Percentiles rank a stretch among this genome's conserved stretches.
These are phyloP conservation scores for Vigna reflexopilosa DNA, from an alignment of 306 rosid genomes.

Conservation along the genomic window DNA sequence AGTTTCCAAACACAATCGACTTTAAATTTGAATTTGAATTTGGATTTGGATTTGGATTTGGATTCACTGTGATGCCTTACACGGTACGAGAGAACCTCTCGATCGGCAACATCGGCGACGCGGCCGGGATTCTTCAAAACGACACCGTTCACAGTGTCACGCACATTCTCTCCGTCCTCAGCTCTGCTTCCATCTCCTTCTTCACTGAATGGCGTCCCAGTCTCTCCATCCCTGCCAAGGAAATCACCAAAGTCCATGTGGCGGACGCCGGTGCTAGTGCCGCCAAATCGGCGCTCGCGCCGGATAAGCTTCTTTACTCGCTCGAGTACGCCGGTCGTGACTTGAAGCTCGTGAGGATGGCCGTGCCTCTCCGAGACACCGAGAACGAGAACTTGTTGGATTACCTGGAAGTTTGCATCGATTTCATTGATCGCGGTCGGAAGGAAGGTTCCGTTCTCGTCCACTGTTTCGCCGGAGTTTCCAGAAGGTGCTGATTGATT, in stretches of 20 bases:
- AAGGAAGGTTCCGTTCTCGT: conserved; percentile 89
- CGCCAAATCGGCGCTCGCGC: conserved; percentile 55
- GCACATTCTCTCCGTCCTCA: conserved; percentile 82
- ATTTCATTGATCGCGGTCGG: conserved; percentile 75
- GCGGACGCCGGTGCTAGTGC: conserved; percentile 36
- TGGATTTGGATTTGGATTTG: background rate
- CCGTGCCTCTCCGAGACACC: conserved; percentile 82
- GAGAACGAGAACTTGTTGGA: conserved; percentile 84
- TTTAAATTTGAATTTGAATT: background rate
- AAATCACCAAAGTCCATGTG: conserved; percentile 64
- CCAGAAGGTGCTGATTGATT: conserved; percentile 71
- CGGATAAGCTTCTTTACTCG: conserved; percentile 68
- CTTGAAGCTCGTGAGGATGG: conserved; percentile 84
- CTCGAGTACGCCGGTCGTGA: conserved; percentile 85
- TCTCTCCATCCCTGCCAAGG: conserved; percentile 65
- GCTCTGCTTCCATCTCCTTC: conserved; percentile 78
- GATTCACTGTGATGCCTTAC: conserved; percentile 65
- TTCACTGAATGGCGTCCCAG: conserved; percentile 78
- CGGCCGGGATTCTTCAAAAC: conserved; percentile 72
- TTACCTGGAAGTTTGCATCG: conserved; percentile 79
- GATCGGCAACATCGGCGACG: conserved; percentile 83
- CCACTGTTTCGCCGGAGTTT: conserved; percentile 98
- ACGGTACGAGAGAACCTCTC: conserved; percentile 79
- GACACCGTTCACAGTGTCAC: conserved; percentile 56
- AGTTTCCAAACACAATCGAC: background rate